Conservation (phyloP, 148 eudicot species). For the Arctostaphylos glauca region DNA sequence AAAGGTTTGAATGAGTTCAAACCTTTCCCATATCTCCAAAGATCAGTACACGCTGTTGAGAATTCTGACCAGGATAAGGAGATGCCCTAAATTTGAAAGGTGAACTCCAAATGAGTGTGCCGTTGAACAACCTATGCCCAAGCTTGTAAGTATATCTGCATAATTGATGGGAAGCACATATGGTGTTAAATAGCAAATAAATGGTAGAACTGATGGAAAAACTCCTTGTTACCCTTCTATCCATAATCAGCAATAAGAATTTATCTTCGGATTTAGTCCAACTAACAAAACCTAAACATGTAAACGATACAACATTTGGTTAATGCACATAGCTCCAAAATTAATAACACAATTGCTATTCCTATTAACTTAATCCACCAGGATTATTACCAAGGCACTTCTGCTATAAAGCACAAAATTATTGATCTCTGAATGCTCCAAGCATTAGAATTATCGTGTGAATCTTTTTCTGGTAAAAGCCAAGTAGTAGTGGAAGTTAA, state of each 20-base stretch:
- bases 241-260: not conserved
- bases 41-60: conserved; percentile 61
- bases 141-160: conserved; percentile 70
- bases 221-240: not conserved
- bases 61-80: conserved; percentile 82
- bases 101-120: conserved; percentile 55
- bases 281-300: not conserved
- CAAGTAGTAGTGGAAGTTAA: not conserved
- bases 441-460: not conserved
- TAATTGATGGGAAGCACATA: not conserved
- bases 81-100: conserved; percentile 62
- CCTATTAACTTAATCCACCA: not conserved
- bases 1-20: conserved; percentile 9
- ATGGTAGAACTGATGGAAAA: not conserved
- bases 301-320: not conserved
- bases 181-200: not conserved
- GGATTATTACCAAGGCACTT: not conserved
- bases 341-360: not conserved
- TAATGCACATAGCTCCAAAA: not conserved
- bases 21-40: conserved; percentile 97
- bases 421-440: not conserved
- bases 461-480: not conserved
- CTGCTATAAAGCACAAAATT: not conserved
- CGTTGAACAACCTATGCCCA: conserved; percentile 58
- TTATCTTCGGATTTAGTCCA: not conserved